Evolutionary conservation across 495 filamentous ascomycete genomes (phyloP), one percentile per base, ranked within the genome.

Genomic region (Aspergillus biplanus): DNA sequence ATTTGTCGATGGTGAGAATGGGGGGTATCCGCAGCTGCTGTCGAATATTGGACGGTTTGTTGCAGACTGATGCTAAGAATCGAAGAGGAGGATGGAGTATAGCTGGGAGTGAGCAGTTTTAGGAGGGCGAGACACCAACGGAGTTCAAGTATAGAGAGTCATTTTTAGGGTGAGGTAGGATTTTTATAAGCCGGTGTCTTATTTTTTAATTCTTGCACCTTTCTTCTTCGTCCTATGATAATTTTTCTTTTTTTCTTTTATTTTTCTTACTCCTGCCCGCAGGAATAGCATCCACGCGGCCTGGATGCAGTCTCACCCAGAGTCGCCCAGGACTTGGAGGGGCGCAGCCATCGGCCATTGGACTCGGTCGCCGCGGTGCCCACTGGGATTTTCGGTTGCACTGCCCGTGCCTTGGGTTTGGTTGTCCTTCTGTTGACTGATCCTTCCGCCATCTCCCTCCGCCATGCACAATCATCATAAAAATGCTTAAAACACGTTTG

Each of bases 261-360:
- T 21, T 18, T 21, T 18, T 50, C 6, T 50, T 18, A 18, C n/a
- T 50, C 0, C 11, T 18, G 18, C 27, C 9, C n/a, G 4, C 9
- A 50, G 21, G n/a, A 11, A 44, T 6, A n/a, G n/a, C 21, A 50
- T 50, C 47, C 47, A 50, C 47, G 47, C 47, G 47, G 47, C 47
- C 47, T 18, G 16, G 47, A 50, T 50, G 47, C 16, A 50, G 11
- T 27, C n/a, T 9, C 9, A 50, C 47, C 47, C 9, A 27, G 39
- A 50, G n/a, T 50, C 27, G 16, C n/a, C n/a, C 6, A 21, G 1
- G 47, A 6, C 27, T 50, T 50, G 47, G 47, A 50, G 47, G 47
- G 47, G 47, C 16, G 47, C 16, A 50, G 47, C 27, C 16, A 27
- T 9, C 11, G 47, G 21, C 21, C n/a, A 50, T 50, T 50, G 47